phyloP scores from a whole-genome alignment of 495 filamentous ascomycete species.

The Tetracladium marchalianum region DNA sequence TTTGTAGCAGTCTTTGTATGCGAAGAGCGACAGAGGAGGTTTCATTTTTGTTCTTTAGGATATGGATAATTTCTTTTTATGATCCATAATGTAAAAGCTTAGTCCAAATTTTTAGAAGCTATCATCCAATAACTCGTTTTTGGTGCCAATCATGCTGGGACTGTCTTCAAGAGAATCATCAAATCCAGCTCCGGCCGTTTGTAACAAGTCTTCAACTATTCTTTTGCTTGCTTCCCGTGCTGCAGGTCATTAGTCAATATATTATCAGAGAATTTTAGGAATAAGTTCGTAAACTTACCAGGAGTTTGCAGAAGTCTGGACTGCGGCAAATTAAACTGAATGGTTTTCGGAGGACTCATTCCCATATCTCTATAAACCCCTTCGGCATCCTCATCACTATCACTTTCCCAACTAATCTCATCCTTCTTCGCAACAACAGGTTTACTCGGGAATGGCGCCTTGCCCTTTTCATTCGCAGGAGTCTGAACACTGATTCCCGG shows the following conservation, averaged over 20 bases:
- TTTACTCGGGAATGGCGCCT: constrained; percentile 29
- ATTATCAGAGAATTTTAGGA: background rate
- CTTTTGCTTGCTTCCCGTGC: constrained; percentile 83
- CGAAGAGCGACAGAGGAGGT: too few relatives aligned
- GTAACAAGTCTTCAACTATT: constrained; percentile 84
- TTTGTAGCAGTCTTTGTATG: too few relatives aligned
- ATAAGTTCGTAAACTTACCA: constrained; percentile 40
- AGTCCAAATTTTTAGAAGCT: constrained; percentile 42
- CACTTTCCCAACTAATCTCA: constrained; percentile 53
- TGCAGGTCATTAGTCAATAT: constrained; percentile 19
- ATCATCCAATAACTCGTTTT: constrained; percentile 55
- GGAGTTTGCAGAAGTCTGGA: constrained; percentile 84
- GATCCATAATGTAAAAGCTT: too few relatives aligned
- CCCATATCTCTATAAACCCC: constrained; percentile 49
- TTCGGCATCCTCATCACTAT: constrained; percentile 47
- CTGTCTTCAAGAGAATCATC: constrained; percentile 48
- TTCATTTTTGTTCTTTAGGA: too few relatives aligned
- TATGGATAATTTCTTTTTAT: too few relatives aligned
- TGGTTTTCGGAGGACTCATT: constrained; percentile 90
- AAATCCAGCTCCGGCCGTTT: constrained; percentile 67
- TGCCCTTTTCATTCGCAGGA: constrained; percentile 38
- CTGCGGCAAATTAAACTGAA: constrained; percentile 89
- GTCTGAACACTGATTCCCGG: constrained; percentile 77
- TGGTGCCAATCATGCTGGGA: constrained; percentile 65
- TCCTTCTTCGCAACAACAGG: constrained; percentile 23